A percentile compares a stretch with the other conserved stretches of the same genome.
Evolutionary conservation across 1,139 yeast species (phyloP).

Genomic region (Candida sp.): DNA sequence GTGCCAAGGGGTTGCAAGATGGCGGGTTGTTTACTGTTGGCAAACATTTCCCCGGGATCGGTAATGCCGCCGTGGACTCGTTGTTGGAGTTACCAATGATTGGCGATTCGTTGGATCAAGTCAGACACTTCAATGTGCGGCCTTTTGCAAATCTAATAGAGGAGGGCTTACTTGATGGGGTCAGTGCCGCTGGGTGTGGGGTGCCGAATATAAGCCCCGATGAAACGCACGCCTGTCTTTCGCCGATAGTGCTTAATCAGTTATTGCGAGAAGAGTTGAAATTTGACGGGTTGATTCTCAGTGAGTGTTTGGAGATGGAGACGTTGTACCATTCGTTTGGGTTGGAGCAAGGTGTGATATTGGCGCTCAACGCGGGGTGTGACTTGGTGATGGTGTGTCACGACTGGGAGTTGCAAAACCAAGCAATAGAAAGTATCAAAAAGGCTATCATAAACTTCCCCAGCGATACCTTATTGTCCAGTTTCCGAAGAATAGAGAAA

Average conservation of each 20-base stretch:
- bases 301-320: conserved; percentile 72
- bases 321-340: conserved; percentile 67
- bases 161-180: conserved; percentile 55
- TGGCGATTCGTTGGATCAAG: conserved; percentile 58
- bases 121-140: conserved; percentile 52
- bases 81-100: conserved; percentile 63
- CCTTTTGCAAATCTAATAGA: conserved; percentile 59
- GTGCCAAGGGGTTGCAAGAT: conserved; percentile 56
- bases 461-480: conserved; percentile 45
- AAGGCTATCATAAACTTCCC: conserved; percentile 60
- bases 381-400: conserved; percentile 70
- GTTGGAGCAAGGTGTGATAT: conserved; percentile 66
- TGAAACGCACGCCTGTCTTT: conserved; percentile 67
- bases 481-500: conserved; percentile 48
- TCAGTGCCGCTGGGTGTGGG: conserved; percentile 71
- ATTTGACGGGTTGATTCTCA: conserved; percentile 63
- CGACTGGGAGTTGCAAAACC: conserved; percentile 57
- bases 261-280: conserved; percentile 55
- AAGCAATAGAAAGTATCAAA: conserved; percentile 58
- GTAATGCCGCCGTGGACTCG: conserved; percentile 63
- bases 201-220: conserved; percentile 67
- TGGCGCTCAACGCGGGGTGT: conserved; percentile 69
- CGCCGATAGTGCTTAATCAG: conserved; percentile 60
- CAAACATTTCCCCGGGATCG: conserved; percentile 73
- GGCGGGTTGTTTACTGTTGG: conserved; percentile 65